Evolutionary conservation across 768 basidiomycete genomes (phyloP).

Genomic region (Tricholoma hemisulphureum): DNA sequence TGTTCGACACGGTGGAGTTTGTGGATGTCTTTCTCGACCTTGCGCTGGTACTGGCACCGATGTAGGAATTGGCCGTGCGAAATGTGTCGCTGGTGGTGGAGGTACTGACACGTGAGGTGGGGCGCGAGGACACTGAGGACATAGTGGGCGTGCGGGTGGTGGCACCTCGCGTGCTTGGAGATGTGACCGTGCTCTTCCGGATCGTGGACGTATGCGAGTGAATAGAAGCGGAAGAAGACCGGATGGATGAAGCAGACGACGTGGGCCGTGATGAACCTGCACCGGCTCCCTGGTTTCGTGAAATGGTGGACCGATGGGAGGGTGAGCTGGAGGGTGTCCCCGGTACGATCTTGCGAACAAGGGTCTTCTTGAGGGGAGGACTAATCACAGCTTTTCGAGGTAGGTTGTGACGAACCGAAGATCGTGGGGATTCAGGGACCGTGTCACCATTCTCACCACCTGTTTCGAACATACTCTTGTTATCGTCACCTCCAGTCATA

Average conservation of each 20-base stretch:
- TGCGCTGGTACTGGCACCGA: slow-evolving; percentile 9
- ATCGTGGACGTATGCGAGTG: slow-evolving; percentile 31
- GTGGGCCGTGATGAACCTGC: slow-evolving; percentile 17
- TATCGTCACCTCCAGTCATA: slow-evolving; percentile 9
- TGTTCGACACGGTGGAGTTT: slow-evolving; percentile 26
- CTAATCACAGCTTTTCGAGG: background rate
- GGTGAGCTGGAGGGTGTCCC: slow-evolving; percentile 1
- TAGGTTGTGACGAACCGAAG: background rate
- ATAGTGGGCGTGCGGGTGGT: slow-evolving; percentile 18
- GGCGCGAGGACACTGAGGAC: slow-evolving; percentile 5
- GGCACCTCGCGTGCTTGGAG: slow-evolving; percentile 12
- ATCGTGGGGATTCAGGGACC: slow-evolving; percentile 4
- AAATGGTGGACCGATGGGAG: background rate
- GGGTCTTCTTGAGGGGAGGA: slow-evolving; percentile 25
- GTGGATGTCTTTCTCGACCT: slow-evolving; percentile 32
- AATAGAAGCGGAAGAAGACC: slow-evolving; percentile 22
- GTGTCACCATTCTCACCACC: background rate
- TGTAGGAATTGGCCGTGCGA: slow-evolving; percentile 39
- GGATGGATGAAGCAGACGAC: slow-evolving; percentile 35
- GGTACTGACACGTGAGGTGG: slow-evolving; percentile 15
- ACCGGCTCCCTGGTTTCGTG: background rate
- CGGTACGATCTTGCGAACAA: slow-evolving; percentile 16
- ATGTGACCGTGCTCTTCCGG: slow-evolving; percentile 21
- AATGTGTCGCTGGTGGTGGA: slow-evolving; percentile 31
- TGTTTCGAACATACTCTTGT: slow-evolving; percentile 1